Evolutionary conservation across 257 asterid genomes (phyloP), one percentile per base, ranked within the genome.

Genomic region (Fraxinus excelsior): DNA sequence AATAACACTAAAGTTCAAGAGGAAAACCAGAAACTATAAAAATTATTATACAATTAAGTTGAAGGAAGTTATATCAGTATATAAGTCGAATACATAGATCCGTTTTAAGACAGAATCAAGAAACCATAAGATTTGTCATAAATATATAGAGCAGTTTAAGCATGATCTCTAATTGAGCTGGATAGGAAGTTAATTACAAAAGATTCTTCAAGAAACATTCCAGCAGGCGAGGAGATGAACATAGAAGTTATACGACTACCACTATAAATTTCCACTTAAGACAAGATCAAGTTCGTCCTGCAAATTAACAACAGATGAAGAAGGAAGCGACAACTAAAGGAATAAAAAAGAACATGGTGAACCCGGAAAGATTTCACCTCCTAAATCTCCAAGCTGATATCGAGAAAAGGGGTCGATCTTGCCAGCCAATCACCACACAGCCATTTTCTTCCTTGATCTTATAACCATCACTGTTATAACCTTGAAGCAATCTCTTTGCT

Each of bases 351-450:
- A 71, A 76, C 44, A 78, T 28, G 31, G 34, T 0, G 37, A 79
- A 75, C 38, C 74, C 2, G 2, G 70, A 69, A 28, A 51, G 67
- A 78, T 65, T 79, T 87, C 86, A 91, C 87, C 90, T 86, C 89
- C 93, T 84, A 84, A 77, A 86, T 76, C 97, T 91, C 99, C 99
- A 95, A 10, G 97, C 90, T 0, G 99, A 91, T 0, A 95, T 93
- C 0, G 96, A 87, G 84, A 90, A 85, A 40, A 95, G 92, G 37
- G 98, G 87, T 4, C 96, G 87, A 89, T 94, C 99, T 60, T 94
- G 97, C 99, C 99, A 94, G 81, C 97, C 93, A 46, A 90, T 90
- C 70, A 92, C 97, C 66, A 91, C 91, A 1, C 92, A 80, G 2
- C 97, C 98, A 28, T 85, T 90, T 74, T 91, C 97, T 78, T 92